Evolutionary conservation across 2,329 filamentous ascomycete species (phyloP), one percentile per base, ranked within the genome.

Genomic region (Colletotrichum falcatum): DNA sequence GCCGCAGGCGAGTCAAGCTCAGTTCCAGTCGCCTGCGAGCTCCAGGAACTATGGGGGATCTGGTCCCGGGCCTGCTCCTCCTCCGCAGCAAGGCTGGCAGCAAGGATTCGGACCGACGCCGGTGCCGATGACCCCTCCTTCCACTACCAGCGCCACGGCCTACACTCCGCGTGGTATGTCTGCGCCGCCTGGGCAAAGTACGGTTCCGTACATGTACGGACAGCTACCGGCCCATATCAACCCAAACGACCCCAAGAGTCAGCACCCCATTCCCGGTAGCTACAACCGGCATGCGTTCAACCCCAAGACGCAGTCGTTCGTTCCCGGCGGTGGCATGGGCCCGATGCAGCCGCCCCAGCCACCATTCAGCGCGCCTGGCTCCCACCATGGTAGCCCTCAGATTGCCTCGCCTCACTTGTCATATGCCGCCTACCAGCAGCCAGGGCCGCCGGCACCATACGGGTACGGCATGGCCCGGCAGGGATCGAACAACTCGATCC

Each of bases 271-370:
- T 66, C 93, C 94, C 18, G 94, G 94, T 44, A 96, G 92, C 81
- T 97, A 89, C 74, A 94, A 92, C 77, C 88, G 94, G 68, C 93
- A 94, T 75, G 90, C 92, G 16, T 98, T 98, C 83, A 98, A 98
- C 78, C 95, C 95, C 0, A 95, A 97, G 82, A 98, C 93, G 20
- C 93, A 97, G 77, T 93, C 95, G 0, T 98, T 98, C 80, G 89
- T 97, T 30, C 95, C 95, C 1, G 84, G 72, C 35, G 80, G 81
- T 23, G 78, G 88, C 71, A 84, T 80, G 73, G 80, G 83, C 37
- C 82, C 85, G 4, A 83, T 85, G 73, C 85, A 84, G 49, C 81
- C 82, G 39, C 82, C 85, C 7, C 81, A 84, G 71, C 83, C 83
- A 20, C 82, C 83, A 0, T 89, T 85, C 71, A 84, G 80, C 53